Evolutionary conservation across 2,329 filamentous ascomycete species (phyloP).

Genomic region (Aspergillus tanneri): DNA sequence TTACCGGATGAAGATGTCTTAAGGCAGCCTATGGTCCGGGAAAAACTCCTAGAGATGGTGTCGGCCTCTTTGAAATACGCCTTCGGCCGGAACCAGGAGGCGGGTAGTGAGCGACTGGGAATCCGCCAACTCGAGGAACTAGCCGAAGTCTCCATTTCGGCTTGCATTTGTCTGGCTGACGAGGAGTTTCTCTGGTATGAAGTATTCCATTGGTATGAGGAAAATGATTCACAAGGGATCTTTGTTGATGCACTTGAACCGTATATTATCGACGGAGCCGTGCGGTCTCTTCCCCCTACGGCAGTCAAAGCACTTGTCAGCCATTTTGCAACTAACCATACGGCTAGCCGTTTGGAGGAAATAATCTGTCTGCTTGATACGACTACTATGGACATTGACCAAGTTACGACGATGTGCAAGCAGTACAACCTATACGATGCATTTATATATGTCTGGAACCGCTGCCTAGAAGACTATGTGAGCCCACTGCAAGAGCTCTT

Average conservation of each 20-base stretch:
- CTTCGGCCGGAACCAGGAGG: slow-evolving; percentile 64
- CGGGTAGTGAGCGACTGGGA: slow-evolving; percentile 51
- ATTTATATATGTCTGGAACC: slow-evolving; percentile 95
- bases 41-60: slow-evolving; percentile 91
- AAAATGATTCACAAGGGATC: slow-evolving; percentile 67
- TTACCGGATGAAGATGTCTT: slow-evolving; percentile 77
- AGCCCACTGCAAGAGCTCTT: slow-evolving; percentile 86
- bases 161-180: slow-evolving; percentile 75
- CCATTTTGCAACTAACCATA: slow-evolving; percentile 73
- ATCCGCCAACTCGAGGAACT: slow-evolving; percentile 70
- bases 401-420: slow-evolving; percentile 86
- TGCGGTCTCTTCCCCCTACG: slow-evolving; percentile 73
- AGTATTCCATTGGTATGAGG: slow-evolving; percentile 86
- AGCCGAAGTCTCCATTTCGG: slow-evolving; percentile 77
- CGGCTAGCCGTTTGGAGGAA: slow-evolving; percentile 80
- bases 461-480: slow-evolving; percentile 82
- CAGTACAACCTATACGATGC: slow-evolving; percentile 92
- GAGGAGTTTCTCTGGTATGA: slow-evolving; percentile 86
- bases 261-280: slow-evolving; percentile 75
- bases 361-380: slow-evolving; percentile 93
- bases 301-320: slow-evolving; percentile 83
- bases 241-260: slow-evolving; percentile 89
- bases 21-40: slow-evolving; percentile 77
- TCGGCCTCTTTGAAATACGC: slow-evolving; percentile 86
- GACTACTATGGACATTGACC: slow-evolving; percentile 86